Percentiles rank a stretch among this genome's conserved stretches.
These are phyloP conservation scores for Hypoxylon rubiginosum DNA, from an alignment of 2,329 filamentous ascomycete genomes.

Conservation along the genomic window DNA sequence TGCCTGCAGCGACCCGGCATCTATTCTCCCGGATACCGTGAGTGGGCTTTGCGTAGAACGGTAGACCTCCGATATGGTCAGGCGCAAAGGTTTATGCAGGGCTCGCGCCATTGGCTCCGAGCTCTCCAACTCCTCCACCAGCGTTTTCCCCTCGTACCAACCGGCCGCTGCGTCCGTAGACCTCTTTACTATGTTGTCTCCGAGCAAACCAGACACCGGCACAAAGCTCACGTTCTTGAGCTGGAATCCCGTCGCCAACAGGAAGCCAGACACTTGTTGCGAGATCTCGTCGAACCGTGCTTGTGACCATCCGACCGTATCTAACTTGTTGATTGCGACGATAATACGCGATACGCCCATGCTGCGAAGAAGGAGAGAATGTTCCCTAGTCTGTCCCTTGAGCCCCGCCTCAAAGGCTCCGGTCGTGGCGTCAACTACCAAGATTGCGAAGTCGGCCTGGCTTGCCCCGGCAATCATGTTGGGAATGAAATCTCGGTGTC, in stretches of 20 bases:
- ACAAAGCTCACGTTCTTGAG: conserved; percentile 86
- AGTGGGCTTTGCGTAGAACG: conserved; percentile 84
- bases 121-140: conserved; percentile 88
- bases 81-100: conserved; percentile 82
- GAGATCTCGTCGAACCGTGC: conserved; percentile 87
- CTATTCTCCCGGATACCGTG: conserved; percentile 87
- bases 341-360: conserved; percentile 91
- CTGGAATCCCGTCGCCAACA: conserved; percentile 85
- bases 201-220: conserved; percentile 88
- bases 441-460: conserved; percentile 93
- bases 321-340: conserved; percentile 95
- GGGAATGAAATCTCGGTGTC: conserved; percentile 94
- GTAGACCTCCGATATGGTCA: conserved; percentile 91
- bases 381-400: conserved; percentile 93
- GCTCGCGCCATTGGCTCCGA: conserved; percentile 80
- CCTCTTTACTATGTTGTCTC: conserved; percentile 82
- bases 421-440: conserved; percentile 91
- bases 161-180: conserved; percentile 68
- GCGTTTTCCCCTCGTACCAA: conserved; percentile 86
- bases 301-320: conserved; percentile 85
- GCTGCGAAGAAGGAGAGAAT: conserved; percentile 88
- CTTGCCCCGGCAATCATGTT: conserved; percentile 99
- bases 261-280: conserved; percentile 84
- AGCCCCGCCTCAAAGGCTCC: conserved; percentile 95
- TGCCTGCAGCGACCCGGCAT: conserved; percentile 84